Conservation (phyloP, 106 monocot genomes). For the Posidonia australis region DNA sequence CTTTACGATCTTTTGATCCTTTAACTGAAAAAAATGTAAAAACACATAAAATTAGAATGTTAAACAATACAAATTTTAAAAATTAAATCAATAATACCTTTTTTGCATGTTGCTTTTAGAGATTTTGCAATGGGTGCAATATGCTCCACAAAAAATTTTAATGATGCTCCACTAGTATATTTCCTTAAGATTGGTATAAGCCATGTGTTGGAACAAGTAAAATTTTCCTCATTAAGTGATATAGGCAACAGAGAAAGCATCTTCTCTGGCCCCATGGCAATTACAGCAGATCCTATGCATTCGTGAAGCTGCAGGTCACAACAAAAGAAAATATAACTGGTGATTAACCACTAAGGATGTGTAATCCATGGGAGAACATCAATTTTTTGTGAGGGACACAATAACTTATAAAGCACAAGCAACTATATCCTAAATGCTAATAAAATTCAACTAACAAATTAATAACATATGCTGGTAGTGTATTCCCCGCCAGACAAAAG, state of each 20-base stretch:
- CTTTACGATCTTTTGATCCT: slow-evolving; percentile 15
- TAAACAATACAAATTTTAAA: neutral
- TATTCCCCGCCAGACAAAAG: no score
- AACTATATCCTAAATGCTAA: no score
- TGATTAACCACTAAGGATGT: no score
- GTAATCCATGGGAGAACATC: no score
- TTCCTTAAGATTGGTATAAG: slow-evolving; percentile 75
- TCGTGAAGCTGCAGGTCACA: slow-evolving; percentile 50
- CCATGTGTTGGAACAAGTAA: slow-evolving; percentile 69
- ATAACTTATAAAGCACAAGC: no score
- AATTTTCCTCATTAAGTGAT: slow-evolving; percentile 26
- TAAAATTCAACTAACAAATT: no score
- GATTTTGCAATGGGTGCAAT: slow-evolving; percentile 46
- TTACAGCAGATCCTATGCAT: slow-evolving; percentile 66
- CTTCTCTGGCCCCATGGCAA: slow-evolving; percentile 73
- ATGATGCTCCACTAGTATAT: slow-evolving; percentile 51
- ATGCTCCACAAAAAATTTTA: slow-evolving; percentile 59
- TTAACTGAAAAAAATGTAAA: slow-evolving; percentile 29
- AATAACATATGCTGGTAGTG: no score
- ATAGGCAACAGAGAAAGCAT: slow-evolving; percentile 56
- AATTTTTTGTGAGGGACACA: no score
- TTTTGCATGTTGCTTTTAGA: slow-evolving; percentile 27
- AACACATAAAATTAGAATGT: neutral
- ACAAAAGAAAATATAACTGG: neutral
- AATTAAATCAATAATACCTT: slow-evolving; percentile 24